Conservation (phyloP, 768 basidiomycete genomes). For the Pseudohyphozyma bogoriensis region DNA sequence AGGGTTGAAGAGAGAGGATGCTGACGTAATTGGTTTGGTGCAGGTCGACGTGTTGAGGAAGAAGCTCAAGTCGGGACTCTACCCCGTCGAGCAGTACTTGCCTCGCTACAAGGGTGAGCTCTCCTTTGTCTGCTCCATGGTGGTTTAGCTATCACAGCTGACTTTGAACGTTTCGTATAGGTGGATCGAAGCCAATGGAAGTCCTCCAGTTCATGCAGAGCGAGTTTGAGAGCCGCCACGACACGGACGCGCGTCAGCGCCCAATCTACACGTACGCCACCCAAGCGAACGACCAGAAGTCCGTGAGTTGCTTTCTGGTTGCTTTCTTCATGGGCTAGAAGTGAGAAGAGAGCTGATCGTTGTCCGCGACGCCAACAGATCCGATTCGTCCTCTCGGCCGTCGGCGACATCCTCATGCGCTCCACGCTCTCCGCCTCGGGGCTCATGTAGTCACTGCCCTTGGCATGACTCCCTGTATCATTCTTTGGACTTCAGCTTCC, state of each 20-base stretch:
- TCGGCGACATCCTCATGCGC: neutral
- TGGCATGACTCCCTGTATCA: too few species aligned
- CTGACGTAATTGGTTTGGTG: too few species aligned
- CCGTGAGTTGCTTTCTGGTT: neutral
- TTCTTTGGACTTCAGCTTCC: too few species aligned
- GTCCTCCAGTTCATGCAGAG: neutral
- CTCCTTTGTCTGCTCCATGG: too few species aligned
- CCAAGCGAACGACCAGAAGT: slow-evolving; percentile 1
- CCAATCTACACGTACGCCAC: neutral
- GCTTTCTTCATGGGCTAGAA: neutral
- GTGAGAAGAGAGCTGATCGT: neutral
- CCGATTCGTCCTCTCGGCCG: neutral
- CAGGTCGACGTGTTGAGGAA: neutral
- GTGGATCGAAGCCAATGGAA: neutral
- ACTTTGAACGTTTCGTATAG: neutral
- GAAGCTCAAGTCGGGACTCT: neutral
- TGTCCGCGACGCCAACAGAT: neutral
- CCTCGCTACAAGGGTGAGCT: neutral
- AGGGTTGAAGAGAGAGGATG: too few species aligned
- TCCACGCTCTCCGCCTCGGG: neutral
- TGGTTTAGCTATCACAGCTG: neutral
- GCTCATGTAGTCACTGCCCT: neutral
- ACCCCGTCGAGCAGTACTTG: neutral
- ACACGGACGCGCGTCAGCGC: neutral
- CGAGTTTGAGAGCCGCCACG: neutral